phyloP scores from a whole-genome alignment of 768 basidiomycete genomes.

The Suillus alpinus region DNA sequence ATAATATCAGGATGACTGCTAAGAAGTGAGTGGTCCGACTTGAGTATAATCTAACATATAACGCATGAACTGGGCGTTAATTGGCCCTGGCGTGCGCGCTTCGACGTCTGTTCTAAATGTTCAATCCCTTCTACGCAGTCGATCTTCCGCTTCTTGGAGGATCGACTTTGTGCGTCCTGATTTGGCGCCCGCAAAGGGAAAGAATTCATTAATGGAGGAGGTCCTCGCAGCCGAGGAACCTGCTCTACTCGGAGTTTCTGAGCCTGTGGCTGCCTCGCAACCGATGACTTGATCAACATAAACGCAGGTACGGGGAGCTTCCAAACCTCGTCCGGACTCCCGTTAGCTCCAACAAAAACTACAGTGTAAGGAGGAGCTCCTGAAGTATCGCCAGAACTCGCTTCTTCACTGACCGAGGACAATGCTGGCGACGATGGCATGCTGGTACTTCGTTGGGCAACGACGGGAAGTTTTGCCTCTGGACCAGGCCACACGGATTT shows the following conservation, averaged over 20 bases:
- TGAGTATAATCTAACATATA: constrained; percentile 1
- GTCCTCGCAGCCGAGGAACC: constrained; percentile 1
- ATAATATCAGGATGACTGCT: not conserved
- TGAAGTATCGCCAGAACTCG: not conserved
- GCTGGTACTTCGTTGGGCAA: not conserved
- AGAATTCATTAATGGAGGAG: not conserved
- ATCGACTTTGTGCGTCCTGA: not conserved
- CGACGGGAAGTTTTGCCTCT: not conserved
- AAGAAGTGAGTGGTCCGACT: not conserved
- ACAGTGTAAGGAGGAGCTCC: not conserved
- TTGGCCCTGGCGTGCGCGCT: not conserved
- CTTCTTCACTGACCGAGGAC: not conserved
- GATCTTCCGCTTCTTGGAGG: not conserved
- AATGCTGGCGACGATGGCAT: not conserved
- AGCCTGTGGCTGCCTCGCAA: not conserved
- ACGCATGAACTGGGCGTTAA: not conserved
- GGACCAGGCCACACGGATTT: not conserved
- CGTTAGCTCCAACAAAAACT: not conserved
- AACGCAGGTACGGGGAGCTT: not conserved
- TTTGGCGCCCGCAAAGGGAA: not conserved
- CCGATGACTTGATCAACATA: constrained; percentile 1
- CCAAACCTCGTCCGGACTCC: constrained; percentile 1
- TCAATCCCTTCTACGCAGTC: not conserved
- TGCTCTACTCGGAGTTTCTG: constrained; percentile 1
- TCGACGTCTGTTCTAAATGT: not conserved